Conservation (phyloP, 108 stramenopile species). For the Cyclotella distinguenda region DNA sequence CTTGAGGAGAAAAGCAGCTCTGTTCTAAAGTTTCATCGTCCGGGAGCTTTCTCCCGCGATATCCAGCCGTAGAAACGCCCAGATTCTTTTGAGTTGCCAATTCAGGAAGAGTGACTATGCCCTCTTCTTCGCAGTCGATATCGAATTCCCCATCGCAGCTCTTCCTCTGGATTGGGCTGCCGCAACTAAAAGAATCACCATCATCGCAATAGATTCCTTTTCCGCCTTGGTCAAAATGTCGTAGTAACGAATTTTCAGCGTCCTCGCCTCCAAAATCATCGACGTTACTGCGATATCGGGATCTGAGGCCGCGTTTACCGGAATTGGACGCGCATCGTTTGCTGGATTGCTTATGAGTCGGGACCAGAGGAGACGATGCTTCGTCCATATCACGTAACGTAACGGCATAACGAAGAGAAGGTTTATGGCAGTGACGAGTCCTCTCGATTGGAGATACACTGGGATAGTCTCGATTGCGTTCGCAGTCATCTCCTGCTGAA, state of each 20-base stretch:
- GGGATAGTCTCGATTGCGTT: background rate
- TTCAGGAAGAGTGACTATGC: background rate
- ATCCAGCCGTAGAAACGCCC: background rate
- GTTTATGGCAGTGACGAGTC: slow-evolving; percentile 9
- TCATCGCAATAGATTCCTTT: slow-evolving; percentile 4
- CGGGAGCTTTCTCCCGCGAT: background rate
- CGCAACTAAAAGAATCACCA: slow-evolving; percentile 15
- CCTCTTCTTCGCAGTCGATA: background rate
- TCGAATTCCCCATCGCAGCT: slow-evolving; percentile 1
- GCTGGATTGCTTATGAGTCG: background rate
- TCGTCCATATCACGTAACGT: background rate
- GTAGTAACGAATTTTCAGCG: slow-evolving; percentile 1
- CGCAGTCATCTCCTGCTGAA: background rate
- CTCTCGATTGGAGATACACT: slow-evolving; percentile 17
- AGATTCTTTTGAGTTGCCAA: background rate
- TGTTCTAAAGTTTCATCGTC: slow-evolving; percentile 2
- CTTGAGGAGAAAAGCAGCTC: slow-evolving; percentile 2
- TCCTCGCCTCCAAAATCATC: background rate
- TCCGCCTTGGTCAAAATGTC: background rate
- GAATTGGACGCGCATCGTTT: slow-evolving; percentile 32
- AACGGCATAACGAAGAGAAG: background rate
- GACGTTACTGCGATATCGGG: slow-evolving; percentile 6
- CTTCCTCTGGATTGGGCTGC: slow-evolving; percentile 25
- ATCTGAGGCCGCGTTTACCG: slow-evolving; percentile 26
- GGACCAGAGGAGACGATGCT: background rate